These are phyloP conservation scores for Pythium dissimile DNA, from an alignment of 352 stramenopile genomes.

Conservation along the genomic window DNA sequence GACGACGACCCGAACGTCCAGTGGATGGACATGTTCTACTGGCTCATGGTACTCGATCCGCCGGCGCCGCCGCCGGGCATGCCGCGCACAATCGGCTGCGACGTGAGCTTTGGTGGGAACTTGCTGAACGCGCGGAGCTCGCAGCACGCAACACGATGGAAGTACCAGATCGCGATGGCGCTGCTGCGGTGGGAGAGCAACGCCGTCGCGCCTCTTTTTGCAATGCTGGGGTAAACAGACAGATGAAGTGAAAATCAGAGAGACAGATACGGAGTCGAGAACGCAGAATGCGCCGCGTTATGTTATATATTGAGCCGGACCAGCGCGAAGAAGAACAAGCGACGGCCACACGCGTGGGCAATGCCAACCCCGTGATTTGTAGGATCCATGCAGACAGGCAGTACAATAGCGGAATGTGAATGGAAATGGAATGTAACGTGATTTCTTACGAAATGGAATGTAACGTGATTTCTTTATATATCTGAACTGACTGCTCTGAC, in stretches of 20 bases:
- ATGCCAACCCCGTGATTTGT: too few relatives aligned
- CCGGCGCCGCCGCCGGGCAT: constrained; percentile 5
- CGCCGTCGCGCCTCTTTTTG: constrained; percentile 65
- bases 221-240: constrained; percentile 58
- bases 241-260: too few relatives aligned
- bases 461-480: too few relatives aligned
- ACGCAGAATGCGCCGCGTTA: neutral
- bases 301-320: constrained; percentile 15
- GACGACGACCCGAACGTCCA: constrained; percentile 62
- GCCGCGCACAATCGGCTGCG: constrained; percentile 25
- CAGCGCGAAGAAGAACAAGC: too few relatives aligned
- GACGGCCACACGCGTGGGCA: too few relatives aligned
- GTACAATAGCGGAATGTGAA: constrained; percentile 1
- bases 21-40: constrained; percentile 83
- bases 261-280: neutral
- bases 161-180: constrained; percentile 81
- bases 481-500: too few relatives aligned
- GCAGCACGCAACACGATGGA: constrained; percentile 67
- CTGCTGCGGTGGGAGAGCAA: constrained; percentile 79
- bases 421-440: neutral
- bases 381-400: too few relatives aligned
- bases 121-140: constrained; percentile 56
- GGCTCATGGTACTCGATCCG: constrained; percentile 62
- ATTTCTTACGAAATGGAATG: too few relatives aligned
- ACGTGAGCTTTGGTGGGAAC: constrained; percentile 72